These are phyloP conservation scores for Cyberlindnera euphorbiae DNA, from an alignment of 805 yeast genomes.

Conservation along the genomic window DNA sequence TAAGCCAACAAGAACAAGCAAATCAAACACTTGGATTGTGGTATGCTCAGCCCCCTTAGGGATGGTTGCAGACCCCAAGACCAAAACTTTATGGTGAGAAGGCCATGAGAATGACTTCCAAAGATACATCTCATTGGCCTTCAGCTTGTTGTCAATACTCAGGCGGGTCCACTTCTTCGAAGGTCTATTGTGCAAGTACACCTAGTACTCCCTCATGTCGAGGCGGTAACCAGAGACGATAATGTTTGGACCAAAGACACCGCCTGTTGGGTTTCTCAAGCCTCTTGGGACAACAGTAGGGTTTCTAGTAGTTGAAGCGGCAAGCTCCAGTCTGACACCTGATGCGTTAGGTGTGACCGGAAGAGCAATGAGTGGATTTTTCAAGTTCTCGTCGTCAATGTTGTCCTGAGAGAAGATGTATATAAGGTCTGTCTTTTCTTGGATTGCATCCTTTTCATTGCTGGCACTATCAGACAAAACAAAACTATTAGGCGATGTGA, in stretches of 20 bases:
- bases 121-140: conserved; percentile 43
- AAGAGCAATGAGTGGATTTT: conserved; percentile 29
- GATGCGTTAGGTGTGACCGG: conserved; percentile 29
- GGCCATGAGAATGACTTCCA: conserved; percentile 73
- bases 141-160: conserved; percentile 45
- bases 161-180: conserved; percentile 62
- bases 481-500: conserved; percentile 16
- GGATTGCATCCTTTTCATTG: conserved; percentile 3
- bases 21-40: conserved; percentile 39
- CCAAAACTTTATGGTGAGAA: conserved; percentile 66
- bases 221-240: conserved; percentile 57
- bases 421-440: conserved; percentile 16
- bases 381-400: conserved; percentile 4
- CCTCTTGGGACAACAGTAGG: conserved; percentile 39
- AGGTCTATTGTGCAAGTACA: conserved; percentile 48
- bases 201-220: conserved; percentile 35
- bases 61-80: conserved; percentile 42
- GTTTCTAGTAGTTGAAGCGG: conserved; percentile 16
- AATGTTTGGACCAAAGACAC: conserved; percentile 60
- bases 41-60: conserved; percentile 25
- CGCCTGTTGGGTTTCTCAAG: conserved; percentile 54
- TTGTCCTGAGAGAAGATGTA: conserved; percentile 17
- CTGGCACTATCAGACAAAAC: conserved; percentile 16
- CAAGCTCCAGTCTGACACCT: conserved; percentile 28
- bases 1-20: conserved; percentile 45